Conservation (phyloP, 2,329 filamentous ascomycete genomes). For the Thielaviopsis musarum region DNA sequence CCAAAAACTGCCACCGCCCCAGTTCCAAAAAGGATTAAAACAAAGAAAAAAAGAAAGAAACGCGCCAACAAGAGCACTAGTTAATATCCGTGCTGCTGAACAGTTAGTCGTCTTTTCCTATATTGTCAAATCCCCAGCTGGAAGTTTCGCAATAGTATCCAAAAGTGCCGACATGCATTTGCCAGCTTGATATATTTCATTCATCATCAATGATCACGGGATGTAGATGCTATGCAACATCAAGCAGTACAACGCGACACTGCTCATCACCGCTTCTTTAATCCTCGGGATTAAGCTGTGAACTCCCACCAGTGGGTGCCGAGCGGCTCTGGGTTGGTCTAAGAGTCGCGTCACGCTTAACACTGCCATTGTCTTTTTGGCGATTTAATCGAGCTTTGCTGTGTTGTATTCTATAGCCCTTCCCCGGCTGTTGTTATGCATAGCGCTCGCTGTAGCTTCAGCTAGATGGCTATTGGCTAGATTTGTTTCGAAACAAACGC, state of each 20-base stretch:
- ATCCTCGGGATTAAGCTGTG: neutral
- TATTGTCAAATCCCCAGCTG: neutral
- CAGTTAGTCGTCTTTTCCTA: neutral
- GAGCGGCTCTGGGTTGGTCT: neutral
- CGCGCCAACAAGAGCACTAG: neutral
- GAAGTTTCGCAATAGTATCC: neutral
- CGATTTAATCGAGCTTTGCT: neutral
- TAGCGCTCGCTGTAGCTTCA: neutral
- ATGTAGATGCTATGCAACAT: neutral
- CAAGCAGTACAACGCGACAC: neutral
- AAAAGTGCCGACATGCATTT: neutral
- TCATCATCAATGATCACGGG: neutral
- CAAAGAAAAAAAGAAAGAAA: neutral
- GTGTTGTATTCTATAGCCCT: neutral
- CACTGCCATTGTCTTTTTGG: no score
- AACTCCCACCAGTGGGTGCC: neutral
- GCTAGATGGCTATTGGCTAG: neutral
- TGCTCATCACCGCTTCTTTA: neutral
- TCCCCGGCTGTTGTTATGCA: neutral
- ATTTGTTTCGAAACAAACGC: conserved; percentile 1
- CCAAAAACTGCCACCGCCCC: no score
- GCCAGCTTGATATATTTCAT: neutral
- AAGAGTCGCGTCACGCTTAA: no score
- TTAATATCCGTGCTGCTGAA: neutral
- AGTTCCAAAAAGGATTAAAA: no score